Evolutionary conservation across 768 basidiomycete genomes (phyloP), one percentile per base, ranked within the genome.

Genomic region (Russula sp.): DNA sequence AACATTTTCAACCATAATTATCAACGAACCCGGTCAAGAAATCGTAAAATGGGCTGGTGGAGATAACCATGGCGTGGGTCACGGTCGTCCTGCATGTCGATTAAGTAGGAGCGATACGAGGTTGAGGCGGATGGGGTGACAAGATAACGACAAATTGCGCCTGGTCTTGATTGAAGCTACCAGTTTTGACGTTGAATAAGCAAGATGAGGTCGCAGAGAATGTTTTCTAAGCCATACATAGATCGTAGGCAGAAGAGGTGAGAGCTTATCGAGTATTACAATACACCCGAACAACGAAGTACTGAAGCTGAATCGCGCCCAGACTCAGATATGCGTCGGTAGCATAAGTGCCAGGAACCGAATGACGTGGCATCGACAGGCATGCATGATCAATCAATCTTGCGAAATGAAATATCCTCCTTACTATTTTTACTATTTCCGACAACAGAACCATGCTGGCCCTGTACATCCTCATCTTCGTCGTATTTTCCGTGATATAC

Each of bases 21-120:
- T 35, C 7, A n/a, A 62, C 61, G 56, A 48, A 65, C 66, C 29
- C n/a, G 56, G 48, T 66, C 59, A 22, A 66, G 60, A 43, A 66
- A 55, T 18, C 55, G 43, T 49, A 65, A 41, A n/a, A 38, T 5
- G 36, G 22, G 29, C 3, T 32, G 8, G 7, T 45, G 16, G 29
- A 52, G 22, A 48, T 32, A 32, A 41, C 2, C 18, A 10, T 20
- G 25, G 18, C 35, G 59, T 22, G 32, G n/a, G n/a, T n/a, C n/a
- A n/a, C n/a, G 43, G 9, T 25, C 11, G 25, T 22, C 48, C 36
- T 35, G 46, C 61, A 63, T 59, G 29, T 41, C 5, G 13, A 35
- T 16, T 7, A 10, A n/a, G 29, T 29, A 32, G 18, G 41, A 7
- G 10, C 3, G 8, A 14, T 18, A 10, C 25, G 14, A 38, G 13